A percentile compares a stretch with the other conserved stretches of the same genome.
Evolutionary conservation across 2,329 filamentous ascomycete genomes (phyloP).

Genomic region (Talaromyces piceae): DNA sequence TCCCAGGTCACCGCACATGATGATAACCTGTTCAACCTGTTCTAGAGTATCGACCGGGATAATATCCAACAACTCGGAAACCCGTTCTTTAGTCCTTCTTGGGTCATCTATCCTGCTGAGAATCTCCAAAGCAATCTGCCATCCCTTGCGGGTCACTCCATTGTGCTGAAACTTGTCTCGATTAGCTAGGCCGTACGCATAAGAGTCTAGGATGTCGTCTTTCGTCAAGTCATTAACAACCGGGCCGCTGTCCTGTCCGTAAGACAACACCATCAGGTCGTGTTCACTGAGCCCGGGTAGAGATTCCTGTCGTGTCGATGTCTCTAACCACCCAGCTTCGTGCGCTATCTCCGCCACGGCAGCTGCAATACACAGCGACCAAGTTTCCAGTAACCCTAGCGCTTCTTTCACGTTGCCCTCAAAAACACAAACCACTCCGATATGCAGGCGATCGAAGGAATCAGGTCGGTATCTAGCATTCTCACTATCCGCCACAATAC

Average conservation of each 20-base stretch:
- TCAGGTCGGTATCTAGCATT: constrained; percentile 62
- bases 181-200: constrained; percentile 57
- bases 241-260: constrained; percentile 50
- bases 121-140: constrained; percentile 81
- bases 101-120: constrained; percentile 72
- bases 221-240: constrained; percentile 53
- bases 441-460: constrained; percentile 65
- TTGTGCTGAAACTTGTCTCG: constrained; percentile 27
- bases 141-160: constrained; percentile 56
- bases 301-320: constrained; percentile 47
- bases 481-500: constrained; percentile 57
- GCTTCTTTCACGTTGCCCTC: constrained; percentile 74
- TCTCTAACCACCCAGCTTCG: constrained; percentile 74
- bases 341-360: constrained; percentile 77
- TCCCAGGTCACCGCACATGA: constrained; percentile 67
- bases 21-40: constrained; percentile 75
- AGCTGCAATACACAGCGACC: constrained; percentile 72
- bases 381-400: constrained; percentile 64
- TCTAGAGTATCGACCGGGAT: constrained; percentile 63
- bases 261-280: constrained; percentile 75
- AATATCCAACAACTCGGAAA: constrained; percentile 64
- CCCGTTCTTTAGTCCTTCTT: constrained; percentile 62
- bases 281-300: constrained; percentile 69
- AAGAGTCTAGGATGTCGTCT: constrained; percentile 69
- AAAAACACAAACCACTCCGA: constrained; percentile 73